Evolutionary conservation across 2,329 filamentous ascomycete genomes (phyloP).

Genomic region (Venturiaceae sp.): DNA sequence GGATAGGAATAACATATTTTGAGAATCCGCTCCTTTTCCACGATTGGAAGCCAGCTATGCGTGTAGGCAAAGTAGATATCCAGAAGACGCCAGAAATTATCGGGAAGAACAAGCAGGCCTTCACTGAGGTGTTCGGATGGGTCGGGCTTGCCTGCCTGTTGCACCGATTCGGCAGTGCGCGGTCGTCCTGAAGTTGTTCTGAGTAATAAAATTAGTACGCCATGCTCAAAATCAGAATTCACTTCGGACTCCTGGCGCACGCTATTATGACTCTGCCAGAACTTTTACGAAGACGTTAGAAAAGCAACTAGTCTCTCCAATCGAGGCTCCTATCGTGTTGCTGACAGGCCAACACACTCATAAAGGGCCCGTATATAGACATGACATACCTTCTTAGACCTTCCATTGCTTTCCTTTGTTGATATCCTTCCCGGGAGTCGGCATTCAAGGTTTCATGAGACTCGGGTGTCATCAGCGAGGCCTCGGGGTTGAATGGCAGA

Average conservation of each 20-base stretch:
- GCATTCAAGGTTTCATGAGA: constrained; percentile 1
- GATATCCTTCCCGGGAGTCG: not conserved
- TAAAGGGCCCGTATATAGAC: too few species aligned
- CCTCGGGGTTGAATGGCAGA: not conserved
- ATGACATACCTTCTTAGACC: not conserved
- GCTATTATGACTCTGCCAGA: too few species aligned
- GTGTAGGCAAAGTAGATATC: constrained; percentile 69
- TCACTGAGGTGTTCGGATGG: not conserved
- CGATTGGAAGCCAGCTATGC: constrained; percentile 66
- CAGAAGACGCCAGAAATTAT: constrained; percentile 50
- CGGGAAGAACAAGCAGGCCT: constrained; percentile 31
- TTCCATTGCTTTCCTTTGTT: not conserved
- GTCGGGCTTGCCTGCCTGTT: not conserved
- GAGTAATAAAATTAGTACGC: not conserved
- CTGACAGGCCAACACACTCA: too few species aligned
- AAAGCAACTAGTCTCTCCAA: too few species aligned
- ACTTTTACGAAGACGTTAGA: too few species aligned
- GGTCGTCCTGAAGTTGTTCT: not conserved
- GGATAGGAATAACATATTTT: constrained; percentile 47
- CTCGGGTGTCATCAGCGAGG: constrained; percentile 2
- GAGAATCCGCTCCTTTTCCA: constrained; percentile 56
- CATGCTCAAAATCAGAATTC: too few species aligned
- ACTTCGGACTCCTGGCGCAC: too few species aligned
- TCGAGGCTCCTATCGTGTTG: too few species aligned
- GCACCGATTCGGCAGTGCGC: not conserved